Evolutionary conservation across 768 basidiomycete species (phyloP).

Genomic region (Suillus subalutaceus): DNA sequence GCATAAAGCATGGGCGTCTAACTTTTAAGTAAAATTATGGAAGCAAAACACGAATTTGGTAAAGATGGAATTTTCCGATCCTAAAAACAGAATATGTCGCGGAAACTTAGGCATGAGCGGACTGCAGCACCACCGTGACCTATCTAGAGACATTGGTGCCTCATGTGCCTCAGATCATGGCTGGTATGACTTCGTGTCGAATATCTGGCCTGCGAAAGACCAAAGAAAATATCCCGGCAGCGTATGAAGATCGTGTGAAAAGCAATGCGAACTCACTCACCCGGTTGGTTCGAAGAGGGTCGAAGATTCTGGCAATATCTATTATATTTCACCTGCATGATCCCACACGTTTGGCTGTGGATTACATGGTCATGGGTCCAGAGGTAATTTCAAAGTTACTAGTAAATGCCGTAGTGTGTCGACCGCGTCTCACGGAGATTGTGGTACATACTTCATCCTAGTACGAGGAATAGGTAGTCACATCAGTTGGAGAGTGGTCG

Average conservation of each 20-base stretch:
- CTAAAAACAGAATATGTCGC: conserved; percentile 1
- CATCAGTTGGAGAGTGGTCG: background rate
- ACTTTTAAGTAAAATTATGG: background rate
- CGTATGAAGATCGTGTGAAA: conserved; percentile 5
- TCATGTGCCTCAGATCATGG: conserved; percentile 5
- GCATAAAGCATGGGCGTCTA: background rate
- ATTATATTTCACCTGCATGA: background rate
- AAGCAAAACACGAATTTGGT: background rate
- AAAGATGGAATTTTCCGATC: background rate
- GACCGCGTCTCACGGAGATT: conserved; percentile 13
- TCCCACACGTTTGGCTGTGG: background rate
- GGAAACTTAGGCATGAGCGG: background rate
- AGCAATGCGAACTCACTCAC: background rate
- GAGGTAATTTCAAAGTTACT: background rate
- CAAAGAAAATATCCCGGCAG: background rate
- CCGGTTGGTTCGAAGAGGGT: background rate
- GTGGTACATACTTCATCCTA: conserved; percentile 8
- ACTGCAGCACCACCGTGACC: background rate
- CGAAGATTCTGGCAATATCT: background rate
- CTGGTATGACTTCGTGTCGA: conserved; percentile 14
- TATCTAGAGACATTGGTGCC: conserved; percentile 2
- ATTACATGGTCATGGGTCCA: conserved; percentile 1
- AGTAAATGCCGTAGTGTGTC: background rate
- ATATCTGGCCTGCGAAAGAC: conserved; percentile 3
- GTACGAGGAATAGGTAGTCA: background rate